phyloP scores from a whole-genome alignment of 306 rosid species.

The Gillenia trifoliata region DNA sequence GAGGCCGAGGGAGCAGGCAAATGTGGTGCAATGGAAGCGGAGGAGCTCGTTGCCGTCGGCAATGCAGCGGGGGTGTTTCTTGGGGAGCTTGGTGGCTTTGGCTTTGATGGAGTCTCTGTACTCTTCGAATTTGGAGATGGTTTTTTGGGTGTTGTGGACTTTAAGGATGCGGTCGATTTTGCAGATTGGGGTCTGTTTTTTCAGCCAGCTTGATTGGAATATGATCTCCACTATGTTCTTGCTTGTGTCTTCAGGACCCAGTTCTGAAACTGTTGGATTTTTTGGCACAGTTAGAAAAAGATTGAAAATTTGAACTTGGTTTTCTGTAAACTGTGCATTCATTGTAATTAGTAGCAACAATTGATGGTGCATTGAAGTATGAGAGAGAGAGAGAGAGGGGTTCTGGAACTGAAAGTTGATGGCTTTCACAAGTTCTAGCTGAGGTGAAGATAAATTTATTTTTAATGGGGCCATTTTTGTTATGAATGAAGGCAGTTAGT shows the following conservation, averaged over 20 bases:
- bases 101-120: conserved; percentile 82
- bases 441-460: not conserved
- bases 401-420: not conserved
- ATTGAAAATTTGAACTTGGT: not conserved
- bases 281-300: not conserved
- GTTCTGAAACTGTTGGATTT: conserved; percentile 66
- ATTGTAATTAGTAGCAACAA: not conserved
- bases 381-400: not conserved
- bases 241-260: conserved; percentile 94
- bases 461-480: not conserved
- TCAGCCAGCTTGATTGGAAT: conserved; percentile 97
- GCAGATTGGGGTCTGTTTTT: conserved; percentile 81
- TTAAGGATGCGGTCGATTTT: conserved; percentile 85
- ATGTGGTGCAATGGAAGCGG: conserved; percentile 80
- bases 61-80: conserved; percentile 84
- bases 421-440: not conserved
- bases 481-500: no score
- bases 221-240: conserved; percentile 97
- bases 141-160: conserved; percentile 78
- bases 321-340: not conserved
- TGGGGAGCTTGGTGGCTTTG: conserved; percentile 63
- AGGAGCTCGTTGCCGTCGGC: conserved; percentile 96
- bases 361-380: not conserved
- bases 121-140: conserved; percentile 76
- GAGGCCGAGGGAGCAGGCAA: conserved; percentile 73